phyloP scores from a whole-genome alignment of 2,329 filamentous ascomycete genomes.

The Phoma sp. region DNA sequence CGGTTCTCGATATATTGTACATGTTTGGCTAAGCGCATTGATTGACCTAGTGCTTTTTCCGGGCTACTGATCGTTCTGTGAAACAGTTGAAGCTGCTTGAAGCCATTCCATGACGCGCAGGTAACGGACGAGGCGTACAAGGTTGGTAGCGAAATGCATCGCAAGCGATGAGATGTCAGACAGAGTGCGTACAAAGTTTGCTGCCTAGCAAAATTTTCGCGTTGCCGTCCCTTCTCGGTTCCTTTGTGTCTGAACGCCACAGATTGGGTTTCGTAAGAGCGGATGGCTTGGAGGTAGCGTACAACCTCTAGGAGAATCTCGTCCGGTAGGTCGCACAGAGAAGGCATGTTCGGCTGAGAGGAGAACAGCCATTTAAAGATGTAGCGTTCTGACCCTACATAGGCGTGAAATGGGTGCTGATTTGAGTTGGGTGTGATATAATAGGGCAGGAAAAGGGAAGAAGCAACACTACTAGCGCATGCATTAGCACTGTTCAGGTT shows the following conservation, averaged over 20 bases:
- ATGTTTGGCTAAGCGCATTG: slow-evolving; percentile 7
- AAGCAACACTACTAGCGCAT: neutral
- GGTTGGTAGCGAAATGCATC: slow-evolving; percentile 25
- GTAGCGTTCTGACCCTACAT: neutral
- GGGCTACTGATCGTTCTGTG: slow-evolving; percentile 19
- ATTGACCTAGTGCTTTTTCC: neutral
- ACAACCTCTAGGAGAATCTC: slow-evolving; percentile 33
- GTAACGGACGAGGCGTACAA: slow-evolving; percentile 34
- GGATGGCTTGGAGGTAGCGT: slow-evolving; percentile 18
- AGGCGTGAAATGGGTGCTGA: neutral
- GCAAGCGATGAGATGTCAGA: slow-evolving; percentile 26
- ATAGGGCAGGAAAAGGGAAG: neutral
- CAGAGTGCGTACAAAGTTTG: slow-evolving; percentile 26
- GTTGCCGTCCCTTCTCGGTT: slow-evolving; percentile 28
- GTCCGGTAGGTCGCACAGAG: slow-evolving; percentile 24
- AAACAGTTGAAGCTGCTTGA: slow-evolving; percentile 24
- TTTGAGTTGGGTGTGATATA: neutral
- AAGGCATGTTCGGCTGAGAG: neutral
- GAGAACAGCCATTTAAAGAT: neutral
- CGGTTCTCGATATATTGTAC: slow-evolving; percentile 38
- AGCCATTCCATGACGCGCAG: slow-evolving; percentile 23
- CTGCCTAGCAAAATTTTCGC: slow-evolving; percentile 29
- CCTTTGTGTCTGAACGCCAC: slow-evolving; percentile 24
- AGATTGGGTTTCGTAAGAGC: slow-evolving; percentile 31
- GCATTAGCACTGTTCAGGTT: neutral